Conservation (phyloP, 2,329 filamentous ascomycete genomes). For the Penicillium sp. region DNA sequence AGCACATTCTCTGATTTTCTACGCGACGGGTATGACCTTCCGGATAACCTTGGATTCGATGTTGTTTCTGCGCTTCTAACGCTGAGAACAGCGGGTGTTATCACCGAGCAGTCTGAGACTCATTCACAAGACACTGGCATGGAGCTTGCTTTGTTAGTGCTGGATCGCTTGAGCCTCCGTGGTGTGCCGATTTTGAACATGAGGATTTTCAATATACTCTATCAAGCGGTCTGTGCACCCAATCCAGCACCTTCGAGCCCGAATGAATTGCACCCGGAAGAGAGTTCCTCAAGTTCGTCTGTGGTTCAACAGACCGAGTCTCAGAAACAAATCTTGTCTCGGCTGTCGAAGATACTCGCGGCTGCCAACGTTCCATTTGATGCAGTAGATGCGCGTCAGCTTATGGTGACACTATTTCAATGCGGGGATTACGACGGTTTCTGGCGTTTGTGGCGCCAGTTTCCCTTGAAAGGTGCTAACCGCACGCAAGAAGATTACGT, state of each 20-base stretch:
- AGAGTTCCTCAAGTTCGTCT: slow-evolving; percentile 4
- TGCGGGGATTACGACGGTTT: slow-evolving; percentile 57
- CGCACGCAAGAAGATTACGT: slow-evolving; percentile 58
- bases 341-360: slow-evolving; percentile 32
- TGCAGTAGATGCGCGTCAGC: slow-evolving; percentile 27
- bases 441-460: slow-evolving; percentile 61
- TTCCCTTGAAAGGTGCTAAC: slow-evolving; percentile 50
- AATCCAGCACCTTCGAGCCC: slow-evolving; percentile 12
- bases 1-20: slow-evolving; percentile 37
- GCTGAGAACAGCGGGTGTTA: slow-evolving; percentile 15
- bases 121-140: slow-evolving; percentile 29
- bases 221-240: slow-evolving; percentile 41
- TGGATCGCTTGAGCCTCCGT: slow-evolving; percentile 45
- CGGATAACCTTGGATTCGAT: slow-evolving; percentile 35
- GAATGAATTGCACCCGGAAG: slow-evolving; percentile 39
- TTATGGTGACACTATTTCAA: slow-evolving; percentile 38
- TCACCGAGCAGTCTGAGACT: slow-evolving; percentile 8
- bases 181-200: slow-evolving; percentile 44
- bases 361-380: slow-evolving; percentile 32
- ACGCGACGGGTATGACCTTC: slow-evolving; percentile 36
- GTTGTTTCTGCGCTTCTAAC: slow-evolving; percentile 42
- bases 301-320: slow-evolving; percentile 10
- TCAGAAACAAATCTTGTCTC: slow-evolving; percentile 20
- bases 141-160: slow-evolving; percentile 41
- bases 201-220: slow-evolving; percentile 50